These are phyloP conservation scores for Blastobotrys aristatus DNA, from an alignment of 1,139 yeast species.

Conservation along the genomic window DNA sequence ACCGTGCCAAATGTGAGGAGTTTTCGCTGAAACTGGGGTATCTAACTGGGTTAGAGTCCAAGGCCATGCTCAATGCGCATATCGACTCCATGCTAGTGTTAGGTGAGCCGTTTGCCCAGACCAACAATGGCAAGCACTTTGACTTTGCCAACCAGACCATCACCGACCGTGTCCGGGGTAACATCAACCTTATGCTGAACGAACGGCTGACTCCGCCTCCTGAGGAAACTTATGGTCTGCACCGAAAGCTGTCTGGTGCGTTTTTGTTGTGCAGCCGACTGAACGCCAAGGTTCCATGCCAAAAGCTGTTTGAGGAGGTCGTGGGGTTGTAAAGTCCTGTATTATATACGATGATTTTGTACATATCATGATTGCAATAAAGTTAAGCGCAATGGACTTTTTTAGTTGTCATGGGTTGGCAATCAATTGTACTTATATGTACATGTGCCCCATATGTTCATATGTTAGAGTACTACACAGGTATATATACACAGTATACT, in stretches of 20 bases:
- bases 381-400: too few species aligned
- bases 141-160: constrained; percentile 83
- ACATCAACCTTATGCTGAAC: constrained; percentile 80
- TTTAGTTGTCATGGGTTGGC: too few species aligned
- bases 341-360: not conserved
- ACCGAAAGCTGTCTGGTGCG: constrained; percentile 91
- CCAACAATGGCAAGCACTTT: constrained; percentile 48
- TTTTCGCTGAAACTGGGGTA: constrained; percentile 77
- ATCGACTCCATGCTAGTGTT: constrained; percentile 83
- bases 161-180: constrained; percentile 83
- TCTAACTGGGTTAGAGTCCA: constrained; percentile 84
- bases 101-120: constrained; percentile 79
- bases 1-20: constrained; percentile 57
- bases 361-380: too few species aligned
- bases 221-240: constrained; percentile 93
- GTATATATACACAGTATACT: too few species aligned
- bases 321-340: constrained; percentile 45
- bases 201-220: constrained; percentile 97
- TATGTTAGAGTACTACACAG: too few species aligned
- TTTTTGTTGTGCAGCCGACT: constrained; percentile 84
- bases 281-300: constrained; percentile 79
- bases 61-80: constrained; percentile 86
- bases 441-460: not conserved
- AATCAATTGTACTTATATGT: too few species aligned
- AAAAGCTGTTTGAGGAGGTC: constrained; percentile 67